These are phyloP conservation scores for Globisporangium parvum DNA, from an alignment of 352 stramenopile genomes.

Conservation along the genomic window DNA sequence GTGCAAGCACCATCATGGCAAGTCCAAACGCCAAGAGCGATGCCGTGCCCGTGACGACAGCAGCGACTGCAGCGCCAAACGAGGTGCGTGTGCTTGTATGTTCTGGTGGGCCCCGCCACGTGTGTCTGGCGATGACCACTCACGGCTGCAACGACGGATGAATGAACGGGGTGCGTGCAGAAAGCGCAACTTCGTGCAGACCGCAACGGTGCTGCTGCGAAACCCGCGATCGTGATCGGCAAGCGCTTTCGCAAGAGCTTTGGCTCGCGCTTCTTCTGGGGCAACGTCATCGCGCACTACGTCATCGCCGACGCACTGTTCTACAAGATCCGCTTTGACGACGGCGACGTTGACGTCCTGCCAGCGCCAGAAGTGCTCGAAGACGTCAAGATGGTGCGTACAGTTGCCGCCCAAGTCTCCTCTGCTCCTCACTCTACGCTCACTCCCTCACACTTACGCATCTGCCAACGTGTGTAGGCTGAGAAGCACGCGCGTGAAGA, in stretches of 20 bases:
- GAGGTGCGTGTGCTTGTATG: too few relatives aligned
- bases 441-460: neutral
- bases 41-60: too few relatives aligned
- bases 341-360: conserved; percentile 76
- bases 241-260: conserved; percentile 67
- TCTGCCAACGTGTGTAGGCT: conserved; percentile 9
- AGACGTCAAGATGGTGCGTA: conserved; percentile 27
- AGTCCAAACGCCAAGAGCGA: too few relatives aligned
- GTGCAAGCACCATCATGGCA: too few relatives aligned
- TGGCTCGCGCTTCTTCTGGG: conserved; percentile 56
- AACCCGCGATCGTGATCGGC: conserved; percentile 18
- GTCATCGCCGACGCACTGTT: conserved; percentile 40
- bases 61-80: too few relatives aligned
- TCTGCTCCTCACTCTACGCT: neutral
- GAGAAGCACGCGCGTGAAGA: conserved; percentile 23
- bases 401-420: neutral
- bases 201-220: neutral
- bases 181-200: too few relatives aligned
- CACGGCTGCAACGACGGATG: too few relatives aligned
- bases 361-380: conserved; percentile 39
- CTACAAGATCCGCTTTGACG: conserved; percentile 81
- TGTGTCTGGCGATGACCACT: too few relatives aligned
- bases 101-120: too few relatives aligned
- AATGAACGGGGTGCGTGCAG: too few relatives aligned
- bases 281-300: conserved; percentile 51